These are phyloP conservation scores for Aphanoascus verrucosus DNA, from an alignment of 2,329 filamentous ascomycete species.

Conservation along the genomic window DNA sequence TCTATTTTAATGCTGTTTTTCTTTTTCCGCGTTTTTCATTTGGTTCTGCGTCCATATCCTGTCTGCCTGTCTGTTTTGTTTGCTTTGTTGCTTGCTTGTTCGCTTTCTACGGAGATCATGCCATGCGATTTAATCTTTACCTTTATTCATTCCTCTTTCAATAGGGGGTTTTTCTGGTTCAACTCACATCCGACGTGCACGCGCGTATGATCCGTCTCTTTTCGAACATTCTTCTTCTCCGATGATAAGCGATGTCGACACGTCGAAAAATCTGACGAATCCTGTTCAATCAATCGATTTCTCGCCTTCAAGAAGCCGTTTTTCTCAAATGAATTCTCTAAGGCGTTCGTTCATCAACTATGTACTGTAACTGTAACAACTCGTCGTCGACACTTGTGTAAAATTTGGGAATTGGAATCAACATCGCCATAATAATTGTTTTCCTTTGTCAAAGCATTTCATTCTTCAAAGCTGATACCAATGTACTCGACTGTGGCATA, in stretches of 20 bases:
- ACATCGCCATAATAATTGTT: no score
- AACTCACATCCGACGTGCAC: neutral
- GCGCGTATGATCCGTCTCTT: neutral
- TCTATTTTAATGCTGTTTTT: conserved; percentile 1
- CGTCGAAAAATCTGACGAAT: conserved; percentile 1
- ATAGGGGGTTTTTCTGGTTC: no score
- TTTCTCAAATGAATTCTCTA: no score
- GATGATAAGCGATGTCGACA: conserved; percentile 1
- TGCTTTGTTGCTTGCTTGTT: neutral
- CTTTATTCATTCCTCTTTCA: neutral
- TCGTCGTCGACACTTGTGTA: no score
- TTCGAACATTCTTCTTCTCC: neutral
- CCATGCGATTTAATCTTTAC: neutral
- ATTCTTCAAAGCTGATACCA: no score
- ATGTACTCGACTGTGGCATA: no score
- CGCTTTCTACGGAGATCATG: neutral
- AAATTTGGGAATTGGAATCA: no score
- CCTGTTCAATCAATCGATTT: conserved; percentile 1
- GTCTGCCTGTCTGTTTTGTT: neutral
- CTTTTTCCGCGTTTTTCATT: conserved; percentile 14
- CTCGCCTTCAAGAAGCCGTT: neutral
- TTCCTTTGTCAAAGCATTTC: no score
- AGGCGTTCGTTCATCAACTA: no score
- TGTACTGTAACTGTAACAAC: no score
- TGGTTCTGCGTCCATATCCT: neutral